Conservation (phyloP, 1,139 yeast species). For the Suhomyces panamericanus region DNA sequence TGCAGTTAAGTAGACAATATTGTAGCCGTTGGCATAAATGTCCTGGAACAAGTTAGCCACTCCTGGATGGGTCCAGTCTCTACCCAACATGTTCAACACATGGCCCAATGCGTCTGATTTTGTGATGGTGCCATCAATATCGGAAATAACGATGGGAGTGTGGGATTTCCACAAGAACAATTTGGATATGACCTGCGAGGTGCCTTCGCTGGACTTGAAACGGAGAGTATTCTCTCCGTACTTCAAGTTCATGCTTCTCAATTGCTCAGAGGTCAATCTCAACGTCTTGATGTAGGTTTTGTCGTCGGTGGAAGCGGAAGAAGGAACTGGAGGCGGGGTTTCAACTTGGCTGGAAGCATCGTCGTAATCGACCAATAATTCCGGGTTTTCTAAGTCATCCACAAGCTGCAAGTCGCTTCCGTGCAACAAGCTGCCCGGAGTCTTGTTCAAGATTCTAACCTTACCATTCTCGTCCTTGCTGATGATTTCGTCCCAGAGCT, state of each 20-base stretch:
- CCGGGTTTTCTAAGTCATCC: slow-evolving; percentile 11
- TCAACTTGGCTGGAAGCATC: slow-evolving; percentile 4
- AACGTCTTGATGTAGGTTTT: slow-evolving; percentile 76
- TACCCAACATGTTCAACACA: slow-evolving; percentile 87
- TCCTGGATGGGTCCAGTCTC: slow-evolving; percentile 98
- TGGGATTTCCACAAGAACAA: slow-evolving; percentile 82
- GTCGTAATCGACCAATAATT: slow-evolving; percentile 20
- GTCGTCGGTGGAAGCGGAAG: slow-evolving; percentile 15
- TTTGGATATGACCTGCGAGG: slow-evolving; percentile 71
- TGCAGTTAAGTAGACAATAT: slow-evolving; percentile 90
- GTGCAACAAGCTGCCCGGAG: slow-evolving; percentile 8
- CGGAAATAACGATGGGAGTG: slow-evolving; percentile 92
- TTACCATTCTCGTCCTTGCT: slow-evolving; percentile 70
- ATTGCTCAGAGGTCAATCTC: slow-evolving; percentile 87
- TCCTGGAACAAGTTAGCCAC: slow-evolving; percentile 90
- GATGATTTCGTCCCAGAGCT: slow-evolving; percentile 38
- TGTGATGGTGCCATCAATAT: slow-evolving; percentile 97
- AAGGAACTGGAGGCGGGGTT: not conserved
- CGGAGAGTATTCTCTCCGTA: slow-evolving; percentile 77
- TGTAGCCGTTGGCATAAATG: slow-evolving; percentile 83
- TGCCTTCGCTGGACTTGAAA: slow-evolving; percentile 81
- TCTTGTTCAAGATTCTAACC: slow-evolving; percentile 50
- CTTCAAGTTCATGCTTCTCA: slow-evolving; percentile 68
- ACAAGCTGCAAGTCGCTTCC: slow-evolving; percentile 8
- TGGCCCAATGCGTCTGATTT: slow-evolving; percentile 98